phyloP scores from a whole-genome alignment of 208 protist species.

The Leishmania turanica region DNA sequence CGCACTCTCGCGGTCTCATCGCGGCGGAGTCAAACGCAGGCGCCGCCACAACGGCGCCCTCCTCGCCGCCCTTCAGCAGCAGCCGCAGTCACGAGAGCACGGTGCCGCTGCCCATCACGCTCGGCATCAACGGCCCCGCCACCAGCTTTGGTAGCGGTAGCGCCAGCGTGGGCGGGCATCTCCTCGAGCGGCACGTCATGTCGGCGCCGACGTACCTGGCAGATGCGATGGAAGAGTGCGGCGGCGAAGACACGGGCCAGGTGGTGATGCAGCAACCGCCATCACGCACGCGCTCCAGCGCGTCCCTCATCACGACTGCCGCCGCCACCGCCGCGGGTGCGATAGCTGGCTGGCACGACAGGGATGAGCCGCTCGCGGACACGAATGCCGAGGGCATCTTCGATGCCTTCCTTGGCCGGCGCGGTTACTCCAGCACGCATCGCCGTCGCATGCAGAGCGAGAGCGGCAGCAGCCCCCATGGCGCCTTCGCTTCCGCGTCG shows the following conservation, averaged over 20 bases:
- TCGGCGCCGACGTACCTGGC: slow-evolving; percentile 12
- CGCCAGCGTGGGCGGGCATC: not conserved
- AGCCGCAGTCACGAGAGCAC: not conserved
- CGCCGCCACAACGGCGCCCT: not conserved
- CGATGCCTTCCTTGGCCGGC: not conserved
- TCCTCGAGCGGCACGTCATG: slow-evolving; percentile 12
- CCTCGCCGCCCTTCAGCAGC: not conserved
- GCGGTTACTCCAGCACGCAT: not conserved
- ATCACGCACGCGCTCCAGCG: slow-evolving; percentile 13
- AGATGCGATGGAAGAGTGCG: slow-evolving; percentile 3
- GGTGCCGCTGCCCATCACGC: not conserved
- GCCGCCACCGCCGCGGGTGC: not conserved
- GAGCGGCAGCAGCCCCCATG: not conserved
- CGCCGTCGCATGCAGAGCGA: slow-evolving; percentile 4
- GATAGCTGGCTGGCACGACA: not conserved
- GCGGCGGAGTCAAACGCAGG: slow-evolving; percentile 18
- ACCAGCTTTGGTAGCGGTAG: slow-evolving; percentile 1
- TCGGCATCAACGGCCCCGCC: too few relatives aligned
- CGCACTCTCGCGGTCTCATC: slow-evolving; percentile 22
- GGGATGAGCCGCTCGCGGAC: not conserved
- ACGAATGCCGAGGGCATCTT: slow-evolving; percentile 4
- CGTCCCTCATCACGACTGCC: not conserved
- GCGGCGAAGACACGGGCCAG: not conserved
- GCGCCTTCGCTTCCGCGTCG: not conserved
- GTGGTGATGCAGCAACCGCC: not conserved